phyloP scores from a whole-genome alignment of 495 filamentous ascomycete species.

The Hyaloscypha variabilis region DNA sequence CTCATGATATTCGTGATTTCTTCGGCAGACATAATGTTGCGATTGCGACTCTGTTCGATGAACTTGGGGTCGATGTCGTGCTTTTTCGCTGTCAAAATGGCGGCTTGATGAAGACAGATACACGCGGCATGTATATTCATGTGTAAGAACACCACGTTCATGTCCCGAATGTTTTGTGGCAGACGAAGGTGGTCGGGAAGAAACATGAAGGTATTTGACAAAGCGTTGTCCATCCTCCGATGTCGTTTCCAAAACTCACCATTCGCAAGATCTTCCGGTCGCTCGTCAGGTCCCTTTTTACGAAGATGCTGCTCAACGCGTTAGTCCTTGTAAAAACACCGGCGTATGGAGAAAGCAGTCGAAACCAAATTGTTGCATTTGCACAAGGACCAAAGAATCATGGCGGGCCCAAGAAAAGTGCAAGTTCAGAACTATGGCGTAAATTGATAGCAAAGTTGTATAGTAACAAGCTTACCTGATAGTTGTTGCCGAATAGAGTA shows the following conservation, averaged over 20 bases:
- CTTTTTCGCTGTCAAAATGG: constrained; percentile 92
- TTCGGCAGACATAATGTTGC: constrained; percentile 89
- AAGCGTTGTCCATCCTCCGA: constrained; percentile 81
- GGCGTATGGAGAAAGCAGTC: too few relatives aligned
- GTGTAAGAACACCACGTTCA: constrained; percentile 93
- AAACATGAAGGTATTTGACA: constrained; percentile 81
- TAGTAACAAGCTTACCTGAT: constrained; percentile 42
- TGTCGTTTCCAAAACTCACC: constrained; percentile 97
- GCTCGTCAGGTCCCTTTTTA: constrained; percentile 77
- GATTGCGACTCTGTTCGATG: constrained; percentile 80
- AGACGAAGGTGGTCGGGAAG: constrained; percentile 82
- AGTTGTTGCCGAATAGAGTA: constrained; percentile 88
- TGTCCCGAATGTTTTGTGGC: constrained; percentile 69
- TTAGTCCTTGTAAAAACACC: too few relatives aligned
- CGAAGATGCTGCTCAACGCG: constrained; percentile 68
- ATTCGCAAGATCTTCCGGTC: constrained; percentile 78
- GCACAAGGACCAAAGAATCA: too few relatives aligned
- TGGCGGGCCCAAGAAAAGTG: too few relatives aligned
- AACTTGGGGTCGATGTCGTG: constrained; percentile 74
- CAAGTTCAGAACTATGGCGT: too few relatives aligned
- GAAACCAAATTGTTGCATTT: too few relatives aligned
- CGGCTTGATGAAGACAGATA: constrained; percentile 95
- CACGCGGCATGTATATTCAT: constrained; percentile 95
- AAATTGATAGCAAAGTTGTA: too few relatives aligned
- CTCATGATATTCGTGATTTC: constrained; percentile 95